Conservation (phyloP, 2,329 filamentous ascomycete species). For the Elsinoe fawcettii region DNA sequence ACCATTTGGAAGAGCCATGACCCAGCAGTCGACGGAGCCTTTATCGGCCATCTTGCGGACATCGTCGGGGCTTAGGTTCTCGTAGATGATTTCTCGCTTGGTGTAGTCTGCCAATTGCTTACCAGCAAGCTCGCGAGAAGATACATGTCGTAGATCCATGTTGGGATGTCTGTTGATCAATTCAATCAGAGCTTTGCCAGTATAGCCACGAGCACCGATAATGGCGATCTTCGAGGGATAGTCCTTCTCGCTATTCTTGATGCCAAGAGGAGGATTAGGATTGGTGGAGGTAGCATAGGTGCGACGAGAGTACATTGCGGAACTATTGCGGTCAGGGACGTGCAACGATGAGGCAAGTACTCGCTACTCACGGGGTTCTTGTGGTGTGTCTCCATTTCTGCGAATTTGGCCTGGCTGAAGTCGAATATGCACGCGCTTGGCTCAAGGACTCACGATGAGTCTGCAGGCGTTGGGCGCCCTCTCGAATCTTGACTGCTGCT, state of each 20-base stretch:
- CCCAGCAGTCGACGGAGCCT: slow-evolving; percentile 87
- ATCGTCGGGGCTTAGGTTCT: slow-evolving; percentile 81
- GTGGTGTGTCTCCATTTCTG: background rate
- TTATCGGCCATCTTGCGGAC: slow-evolving; percentile 75
- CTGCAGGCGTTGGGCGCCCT: slow-evolving; percentile 38
- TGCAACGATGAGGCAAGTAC: too few relatives aligned
- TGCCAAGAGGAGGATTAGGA: slow-evolving; percentile 82
- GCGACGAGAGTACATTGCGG: slow-evolving; percentile 29
- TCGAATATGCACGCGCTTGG: slow-evolving; percentile 62
- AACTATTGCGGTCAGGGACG: background rate
- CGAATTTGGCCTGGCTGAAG: slow-evolving; percentile 33
- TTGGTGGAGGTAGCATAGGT: slow-evolving; percentile 62
- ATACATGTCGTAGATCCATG: slow-evolving; percentile 86
- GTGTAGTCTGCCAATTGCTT: slow-evolving; percentile 82
- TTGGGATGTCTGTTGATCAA: slow-evolving; percentile 81
- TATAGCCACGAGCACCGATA: slow-evolving; percentile 89
- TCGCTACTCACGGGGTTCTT: background rate
- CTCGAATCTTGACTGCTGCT: slow-evolving; percentile 55
- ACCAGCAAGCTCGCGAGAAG: slow-evolving; percentile 83
- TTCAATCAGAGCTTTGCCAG: slow-evolving; percentile 80
- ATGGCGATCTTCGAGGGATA: slow-evolving; percentile 73
- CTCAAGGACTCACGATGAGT: slow-evolving; percentile 19
- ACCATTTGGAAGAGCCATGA: slow-evolving; percentile 93
- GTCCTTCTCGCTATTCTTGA: slow-evolving; percentile 78
- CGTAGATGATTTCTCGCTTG: slow-evolving; percentile 87